Evolutionary conservation across 495 filamentous ascomycete genomes (phyloP).

Genomic region (Aspergillus taichungensis): DNA sequence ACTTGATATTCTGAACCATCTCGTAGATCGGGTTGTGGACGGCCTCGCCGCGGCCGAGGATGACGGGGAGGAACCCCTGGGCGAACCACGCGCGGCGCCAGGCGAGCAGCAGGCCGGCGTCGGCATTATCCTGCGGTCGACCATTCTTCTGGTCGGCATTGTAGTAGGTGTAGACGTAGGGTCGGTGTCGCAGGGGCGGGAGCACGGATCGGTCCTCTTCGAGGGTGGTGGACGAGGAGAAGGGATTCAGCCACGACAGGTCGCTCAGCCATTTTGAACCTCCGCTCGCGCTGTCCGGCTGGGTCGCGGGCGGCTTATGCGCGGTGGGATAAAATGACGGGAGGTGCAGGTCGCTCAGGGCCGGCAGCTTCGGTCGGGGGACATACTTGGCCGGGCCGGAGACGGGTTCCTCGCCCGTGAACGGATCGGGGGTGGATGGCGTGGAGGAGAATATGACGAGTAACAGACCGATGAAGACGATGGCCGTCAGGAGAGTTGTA

Average conservation of each 20-base stretch:
- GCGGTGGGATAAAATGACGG: conserved; percentile 54
- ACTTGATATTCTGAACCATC: conserved; percentile 43
- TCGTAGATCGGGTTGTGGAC: conserved; percentile 77
- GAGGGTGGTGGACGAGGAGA: conserved; percentile 74
- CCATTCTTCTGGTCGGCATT: conserved; percentile 58
- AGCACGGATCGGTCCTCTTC: conserved; percentile 84
- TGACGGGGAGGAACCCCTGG: conserved; percentile 77
- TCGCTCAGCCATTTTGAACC: conserved; percentile 79
- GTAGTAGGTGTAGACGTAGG: conserved; percentile 89
- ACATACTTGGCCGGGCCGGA: conserved; percentile 26
- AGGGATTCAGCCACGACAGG: conserved; percentile 83
- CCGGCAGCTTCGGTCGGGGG: conserved; percentile 35
- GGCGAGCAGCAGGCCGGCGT: conserved; percentile 69
- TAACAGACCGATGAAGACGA: conserved; percentile 37
- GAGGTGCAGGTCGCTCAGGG: conserved; percentile 25
- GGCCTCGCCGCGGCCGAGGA: conserved; percentile 73
- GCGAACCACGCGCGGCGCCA: conserved; percentile 96
- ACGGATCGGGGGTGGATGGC: conserved; percentile 18
- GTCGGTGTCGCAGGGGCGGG: conserved; percentile 62
- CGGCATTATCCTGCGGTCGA: conserved; percentile 52
- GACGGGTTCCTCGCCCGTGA: conserved; percentile 14
- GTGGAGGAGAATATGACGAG: conserved; percentile 39
- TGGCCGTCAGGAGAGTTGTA: conserved; percentile 32
- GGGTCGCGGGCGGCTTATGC: conserved; percentile 72
- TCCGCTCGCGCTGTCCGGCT: conserved; percentile 69